phyloP scores from a whole-genome alignment of 2,329 filamentous ascomycete species.

The Emergomyces orientalis region DNA sequence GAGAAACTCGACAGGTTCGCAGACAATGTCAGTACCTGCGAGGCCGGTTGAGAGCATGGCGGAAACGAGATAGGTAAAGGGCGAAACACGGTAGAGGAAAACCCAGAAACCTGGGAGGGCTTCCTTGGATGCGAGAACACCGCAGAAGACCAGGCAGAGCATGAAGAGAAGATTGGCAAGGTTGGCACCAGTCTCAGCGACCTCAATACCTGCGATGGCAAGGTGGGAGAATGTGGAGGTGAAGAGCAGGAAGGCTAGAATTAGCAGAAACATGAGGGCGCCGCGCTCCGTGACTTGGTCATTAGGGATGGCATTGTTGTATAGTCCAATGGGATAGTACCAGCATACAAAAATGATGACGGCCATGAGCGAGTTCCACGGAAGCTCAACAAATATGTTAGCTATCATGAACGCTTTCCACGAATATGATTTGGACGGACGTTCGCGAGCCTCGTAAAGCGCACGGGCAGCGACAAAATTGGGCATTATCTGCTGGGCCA shows the following conservation, averaged over 20 bases:
- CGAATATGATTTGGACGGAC: constrained; percentile 60
- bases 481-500: constrained; percentile 47
- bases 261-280: constrained; percentile 55
- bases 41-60: constrained; percentile 30
- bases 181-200: constrained; percentile 57
- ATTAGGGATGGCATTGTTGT: constrained; percentile 33
- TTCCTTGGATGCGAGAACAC: constrained; percentile 42
- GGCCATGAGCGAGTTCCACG: constrained; percentile 53
- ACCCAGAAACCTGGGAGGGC: constrained; percentile 63
- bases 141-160: constrained; percentile 52
- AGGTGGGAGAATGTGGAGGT: constrained; percentile 63
- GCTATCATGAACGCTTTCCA: constrained; percentile 65
- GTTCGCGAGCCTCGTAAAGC: constrained; percentile 51
- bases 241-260: constrained; percentile 59
- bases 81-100: constrained; percentile 62
- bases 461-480: constrained; percentile 49
- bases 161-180: constrained; percentile 52
- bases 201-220: constrained; percentile 59
- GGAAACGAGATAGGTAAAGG: constrained; percentile 52
- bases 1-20: constrained; percentile 27
- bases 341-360: constrained; percentile 55
- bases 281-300: constrained; percentile 44
- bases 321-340: constrained; percentile 54
- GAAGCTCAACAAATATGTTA: constrained; percentile 63
- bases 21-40: constrained; percentile 22